Evolutionary conservation across 2,329 filamentous ascomycete species (phyloP).

Genomic region (Ploettnerulaceae sp.): DNA sequence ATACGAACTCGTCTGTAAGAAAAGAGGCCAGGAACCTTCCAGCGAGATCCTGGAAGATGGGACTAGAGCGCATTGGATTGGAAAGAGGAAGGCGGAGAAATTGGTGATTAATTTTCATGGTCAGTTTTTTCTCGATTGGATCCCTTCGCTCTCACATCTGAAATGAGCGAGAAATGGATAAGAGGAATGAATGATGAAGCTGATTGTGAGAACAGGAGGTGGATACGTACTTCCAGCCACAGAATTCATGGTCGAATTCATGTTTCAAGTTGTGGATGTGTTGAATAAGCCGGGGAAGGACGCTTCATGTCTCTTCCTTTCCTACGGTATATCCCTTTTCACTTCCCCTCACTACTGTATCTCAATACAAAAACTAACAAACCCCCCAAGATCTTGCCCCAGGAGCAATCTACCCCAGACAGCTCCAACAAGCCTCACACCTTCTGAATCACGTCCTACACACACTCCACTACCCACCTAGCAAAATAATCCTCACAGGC

Average conservation of each 20-base stretch:
- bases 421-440: constrained; percentile 43
- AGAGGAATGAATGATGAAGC: neutral
- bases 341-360: neutral
- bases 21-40: constrained; percentile 17
- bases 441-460: constrained; percentile 41
- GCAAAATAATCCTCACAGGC: constrained; percentile 43
- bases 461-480: constrained; percentile 19
- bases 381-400: constrained; percentile 41
- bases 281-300: constrained; percentile 39
- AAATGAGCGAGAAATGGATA: too few relatives aligned
- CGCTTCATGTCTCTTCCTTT: constrained; percentile 48
- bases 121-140: constrained; percentile 12
- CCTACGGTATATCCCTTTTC: constrained; percentile 42
- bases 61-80: constrained; percentile 44
- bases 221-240: constrained; percentile 48
- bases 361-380: neutral
- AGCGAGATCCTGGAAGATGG: constrained; percentile 35
- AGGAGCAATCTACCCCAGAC: constrained; percentile 40
- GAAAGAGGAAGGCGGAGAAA: constrained; percentile 36
- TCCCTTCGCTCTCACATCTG: neutral
- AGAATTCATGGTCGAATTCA: constrained; percentile 43
- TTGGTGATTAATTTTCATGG: constrained; percentile 45
- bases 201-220: constrained; percentile 39
- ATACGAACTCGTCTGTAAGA: constrained; percentile 27
- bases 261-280: constrained; percentile 20